Conservation (phyloP, 805 yeast species). For the Starmera dryadoides region DNA sequence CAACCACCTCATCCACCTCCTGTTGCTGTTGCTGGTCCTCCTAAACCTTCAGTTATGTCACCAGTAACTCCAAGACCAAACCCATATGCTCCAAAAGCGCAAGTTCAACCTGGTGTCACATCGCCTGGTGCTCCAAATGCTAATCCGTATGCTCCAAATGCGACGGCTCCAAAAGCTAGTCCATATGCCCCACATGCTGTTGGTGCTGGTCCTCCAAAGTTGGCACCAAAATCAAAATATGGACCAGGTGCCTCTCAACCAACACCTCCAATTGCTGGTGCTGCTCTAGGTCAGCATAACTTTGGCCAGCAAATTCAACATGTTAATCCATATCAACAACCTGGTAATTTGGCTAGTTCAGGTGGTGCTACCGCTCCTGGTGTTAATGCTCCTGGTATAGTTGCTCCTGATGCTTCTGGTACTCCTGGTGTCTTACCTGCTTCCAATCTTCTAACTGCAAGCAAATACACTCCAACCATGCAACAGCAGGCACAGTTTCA, state of each 20-base stretch:
- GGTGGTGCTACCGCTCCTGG: too few species aligned
- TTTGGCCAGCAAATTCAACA: constrained; percentile 2
- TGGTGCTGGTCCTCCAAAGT: constrained; percentile 1
- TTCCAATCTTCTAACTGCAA: background rate
- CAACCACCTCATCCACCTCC: constrained; percentile 1
- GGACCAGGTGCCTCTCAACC: background rate
- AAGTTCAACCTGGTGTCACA: too few species aligned
- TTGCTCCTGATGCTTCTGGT: too few species aligned
- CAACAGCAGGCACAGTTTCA: background rate
- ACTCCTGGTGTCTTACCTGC: background rate
- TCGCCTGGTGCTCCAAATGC: too few species aligned
- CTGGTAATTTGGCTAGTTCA: background rate
- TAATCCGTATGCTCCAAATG: background rate
- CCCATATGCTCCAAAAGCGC: constrained; percentile 10
- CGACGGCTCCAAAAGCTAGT: background rate
- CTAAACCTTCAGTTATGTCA: background rate
- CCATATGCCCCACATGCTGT: background rate
- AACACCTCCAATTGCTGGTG: background rate
- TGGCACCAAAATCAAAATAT: background rate
- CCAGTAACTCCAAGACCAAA: constrained; percentile 1
- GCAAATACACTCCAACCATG: background rate
- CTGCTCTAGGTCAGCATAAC: background rate
- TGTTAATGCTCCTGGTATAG: too few species aligned
- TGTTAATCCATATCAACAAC: constrained; percentile 1
- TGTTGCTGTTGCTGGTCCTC: background rate